Base-by-base conservation (phyloP, 805 yeast species). In the Starmerella apis region DNA sequence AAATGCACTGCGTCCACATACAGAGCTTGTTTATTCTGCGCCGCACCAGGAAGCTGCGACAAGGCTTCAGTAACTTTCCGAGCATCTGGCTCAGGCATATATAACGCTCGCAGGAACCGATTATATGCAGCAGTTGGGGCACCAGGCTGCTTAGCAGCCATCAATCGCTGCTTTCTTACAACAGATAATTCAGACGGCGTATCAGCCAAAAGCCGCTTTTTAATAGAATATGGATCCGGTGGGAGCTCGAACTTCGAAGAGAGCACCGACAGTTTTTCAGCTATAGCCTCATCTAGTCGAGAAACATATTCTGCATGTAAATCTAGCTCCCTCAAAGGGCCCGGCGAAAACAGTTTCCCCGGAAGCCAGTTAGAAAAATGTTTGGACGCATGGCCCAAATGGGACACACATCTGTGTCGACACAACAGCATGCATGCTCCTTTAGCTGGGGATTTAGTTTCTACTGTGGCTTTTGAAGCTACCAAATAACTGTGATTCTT, bases 1-100 rank as follows among this genome's bases (percentile, higher is more conserved):
- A 69, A 56, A 48, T 68, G 67, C 9, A 44, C 52, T 0, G 61
- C 53, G 4, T 55, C 50, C 18, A 69, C 59, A 38, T 61, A 61
- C 13, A 54, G 44, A 5, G 71, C 68, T 28, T 63, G 63, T 11
- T 68, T 70, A 18, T 51, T 38, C 14, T 31, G 32, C 4, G 43
- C 23, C 13, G 55, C 48, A 3, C 43, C 52, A 2, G 73, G 73
- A 4, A 69, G 49, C 2, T 38, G 27, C 11, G 24, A 24, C 32
- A 60, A 25, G 10, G 59, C 49, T n/a, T 42, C 46, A n/a, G 20
- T 3, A 0, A 55, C 37, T 8, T 46, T 37, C 4, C 28, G 19
- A 4, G 41, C 19, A 5, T 24, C 18, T 2, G 38, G 38, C 9
- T 35, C 31, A 7, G 27, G 43, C 9, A 35, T 8, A 25, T 55